These are phyloP conservation scores for Fusarium gaditjirri DNA, from an alignment of 2,329 filamentous ascomycete species.

Conservation along the genomic window DNA sequence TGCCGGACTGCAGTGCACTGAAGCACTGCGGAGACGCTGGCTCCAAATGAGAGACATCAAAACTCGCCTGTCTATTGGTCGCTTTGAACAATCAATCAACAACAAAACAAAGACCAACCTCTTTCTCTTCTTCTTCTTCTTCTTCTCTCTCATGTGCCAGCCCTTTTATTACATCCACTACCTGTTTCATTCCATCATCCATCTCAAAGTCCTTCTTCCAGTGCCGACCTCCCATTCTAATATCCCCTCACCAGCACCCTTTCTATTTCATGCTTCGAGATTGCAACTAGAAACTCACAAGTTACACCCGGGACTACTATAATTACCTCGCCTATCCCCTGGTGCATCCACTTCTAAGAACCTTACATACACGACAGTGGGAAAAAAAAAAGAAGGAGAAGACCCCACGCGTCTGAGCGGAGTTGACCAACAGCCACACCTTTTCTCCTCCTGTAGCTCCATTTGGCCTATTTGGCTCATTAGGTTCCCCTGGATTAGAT, in stretches of 20 bases:
- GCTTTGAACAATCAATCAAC: slow-evolving; percentile 30
- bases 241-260: slow-evolving; percentile 1
- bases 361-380: slow-evolving; percentile 1
- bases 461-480: slow-evolving; percentile 20
- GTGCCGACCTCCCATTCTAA: neutral
- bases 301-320: neutral
- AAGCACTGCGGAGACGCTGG: slow-evolving; percentile 2
- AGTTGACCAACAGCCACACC: slow-evolving; percentile 29
- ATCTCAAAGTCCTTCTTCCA: slow-evolving; percentile 20
- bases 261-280: neutral
- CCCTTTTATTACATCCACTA: slow-evolving; percentile 3
- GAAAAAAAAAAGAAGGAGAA: slow-evolving; percentile 20
- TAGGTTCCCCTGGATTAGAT: slow-evolving; percentile 41
- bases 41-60: slow-evolving; percentile 12
- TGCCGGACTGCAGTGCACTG: slow-evolving; percentile 2
- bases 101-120: slow-evolving; percentile 37
- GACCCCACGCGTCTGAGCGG: slow-evolving; percentile 44
- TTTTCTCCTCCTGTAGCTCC: slow-evolving; percentile 32
- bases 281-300: slow-evolving; percentile 2
- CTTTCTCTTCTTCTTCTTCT: neutral
- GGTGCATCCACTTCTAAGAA: neutral
- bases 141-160: slow-evolving; percentile 10
- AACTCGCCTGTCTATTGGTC: slow-evolving; percentile 14
- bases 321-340: slow-evolving; percentile 11
- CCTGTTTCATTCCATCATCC: slow-evolving; percentile 28